A percentile compares a stretch with the other conserved stretches of the same genome.
phyloP scores from a whole-genome alignment of 768 basidiomycete genomes.

The Amanita phalloides region DNA sequence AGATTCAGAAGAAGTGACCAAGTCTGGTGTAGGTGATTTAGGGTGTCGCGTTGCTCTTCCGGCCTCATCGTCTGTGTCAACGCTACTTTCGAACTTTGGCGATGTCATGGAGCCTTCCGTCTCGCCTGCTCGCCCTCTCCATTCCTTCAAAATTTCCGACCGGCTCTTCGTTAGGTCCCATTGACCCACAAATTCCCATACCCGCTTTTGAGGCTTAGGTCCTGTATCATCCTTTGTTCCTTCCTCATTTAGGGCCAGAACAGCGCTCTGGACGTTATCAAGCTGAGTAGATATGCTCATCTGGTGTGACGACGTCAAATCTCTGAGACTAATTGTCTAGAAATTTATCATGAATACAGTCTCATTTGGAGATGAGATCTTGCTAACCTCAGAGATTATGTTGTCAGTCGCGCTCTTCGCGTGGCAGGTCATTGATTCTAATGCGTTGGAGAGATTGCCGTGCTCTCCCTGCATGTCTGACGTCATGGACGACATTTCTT shows the following conservation, averaged over 20 bases:
- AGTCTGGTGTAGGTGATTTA: conserved; percentile 3
- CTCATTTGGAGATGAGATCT: neutral
- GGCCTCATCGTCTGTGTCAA: conserved; percentile 16
- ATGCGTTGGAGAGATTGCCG: conserved; percentile 35
- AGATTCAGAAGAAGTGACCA: conserved; percentile 15
- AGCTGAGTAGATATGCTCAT: conserved; percentile 32
- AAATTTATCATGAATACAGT: neutral
- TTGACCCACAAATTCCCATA: conserved; percentile 56
- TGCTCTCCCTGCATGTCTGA: conserved; percentile 42
- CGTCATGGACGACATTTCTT: conserved; percentile 39
- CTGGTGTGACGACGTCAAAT: conserved; percentile 32
- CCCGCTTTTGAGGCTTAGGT: conserved; percentile 65
- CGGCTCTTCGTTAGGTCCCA: conserved; percentile 66
- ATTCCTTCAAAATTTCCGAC: conserved; percentile 43
- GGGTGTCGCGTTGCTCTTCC: conserved; percentile 3
- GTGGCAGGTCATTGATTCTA: conserved; percentile 13
- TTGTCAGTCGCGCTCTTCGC: neutral
- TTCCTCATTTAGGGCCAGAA: conserved; percentile 39
- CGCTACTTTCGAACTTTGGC: conserved; percentile 6
- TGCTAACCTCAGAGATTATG: conserved; percentile 40
- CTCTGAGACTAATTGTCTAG: conserved; percentile 32
- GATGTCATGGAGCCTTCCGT: neutral
- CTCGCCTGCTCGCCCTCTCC: conserved; percentile 19
- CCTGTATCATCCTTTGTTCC: conserved; percentile 67
- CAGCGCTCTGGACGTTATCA: conserved; percentile 36